Percentiles rank a stretch among this genome's conserved stretches.
phyloP scores from a whole-genome alignment of 2,329 filamentous ascomycete genomes.

The Immersiporthe knoxdaviesiana region DNA sequence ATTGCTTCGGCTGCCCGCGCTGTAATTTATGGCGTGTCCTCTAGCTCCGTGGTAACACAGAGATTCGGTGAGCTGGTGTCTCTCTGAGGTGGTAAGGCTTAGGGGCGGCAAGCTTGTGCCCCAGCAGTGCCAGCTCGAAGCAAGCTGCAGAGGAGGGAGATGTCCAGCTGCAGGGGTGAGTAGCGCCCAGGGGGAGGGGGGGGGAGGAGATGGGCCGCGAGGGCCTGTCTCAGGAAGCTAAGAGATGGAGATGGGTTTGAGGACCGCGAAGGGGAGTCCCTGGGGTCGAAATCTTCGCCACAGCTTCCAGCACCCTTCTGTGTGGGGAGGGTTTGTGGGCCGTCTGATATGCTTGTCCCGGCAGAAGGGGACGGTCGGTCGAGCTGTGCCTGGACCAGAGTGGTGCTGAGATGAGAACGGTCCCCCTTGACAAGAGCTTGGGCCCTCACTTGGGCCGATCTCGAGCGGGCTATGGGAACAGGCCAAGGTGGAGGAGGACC shows the following conservation, averaged over 20 bases:
- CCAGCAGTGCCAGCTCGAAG: constrained; percentile 2
- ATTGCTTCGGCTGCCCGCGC: constrained; percentile 22
- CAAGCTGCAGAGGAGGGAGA: not conserved
- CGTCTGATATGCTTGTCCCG: constrained; percentile 17
- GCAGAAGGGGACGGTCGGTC: constrained; percentile 13
- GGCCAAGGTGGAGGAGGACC: not conserved
- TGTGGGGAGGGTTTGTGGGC: constrained; percentile 17
- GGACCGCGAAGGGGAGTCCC: constrained; percentile 8
- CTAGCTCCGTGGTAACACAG: constrained; percentile 25
- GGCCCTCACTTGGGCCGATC: not conserved
- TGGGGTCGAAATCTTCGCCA: constrained; percentile 13
- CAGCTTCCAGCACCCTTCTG: constrained; percentile 6
- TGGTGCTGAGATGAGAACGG: constrained; percentile 2
- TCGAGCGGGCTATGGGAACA: not conserved
- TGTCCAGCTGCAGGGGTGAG: constrained; percentile 18
- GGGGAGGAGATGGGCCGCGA: constrained; percentile 10
- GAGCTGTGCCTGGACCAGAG: constrained; percentile 9
- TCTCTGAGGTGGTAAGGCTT: constrained; percentile 7
- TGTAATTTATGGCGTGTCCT: constrained; percentile 19
- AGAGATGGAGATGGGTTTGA: constrained; percentile 7
- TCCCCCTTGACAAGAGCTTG: not conserved
- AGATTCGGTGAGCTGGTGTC: constrained; percentile 19
- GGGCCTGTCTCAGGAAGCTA: constrained; percentile 5
- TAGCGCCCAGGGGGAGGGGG: not conserved
- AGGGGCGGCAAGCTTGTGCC: not conserved